These are phyloP conservation scores for Chimonanthus praecox DNA, from an alignment of 164 flowering plant species.

Conservation along the genomic window DNA sequence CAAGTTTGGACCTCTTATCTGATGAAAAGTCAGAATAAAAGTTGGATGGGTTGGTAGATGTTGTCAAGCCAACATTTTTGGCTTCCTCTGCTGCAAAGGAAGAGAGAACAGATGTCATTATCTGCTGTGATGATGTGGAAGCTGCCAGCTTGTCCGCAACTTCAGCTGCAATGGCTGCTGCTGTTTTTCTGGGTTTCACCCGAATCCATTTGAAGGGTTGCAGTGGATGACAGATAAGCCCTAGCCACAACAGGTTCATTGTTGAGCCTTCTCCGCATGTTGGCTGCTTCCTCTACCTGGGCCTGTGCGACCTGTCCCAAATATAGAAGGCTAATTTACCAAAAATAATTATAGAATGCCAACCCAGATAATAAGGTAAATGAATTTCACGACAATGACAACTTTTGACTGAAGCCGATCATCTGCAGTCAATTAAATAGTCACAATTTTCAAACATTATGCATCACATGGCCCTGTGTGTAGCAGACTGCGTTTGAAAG, in stretches of 20 bases:
- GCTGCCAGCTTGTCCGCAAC: constrained; percentile 95
- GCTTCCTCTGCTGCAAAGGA: constrained; percentile 90
- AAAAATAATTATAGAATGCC: neutral
- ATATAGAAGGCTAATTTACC: neutral
- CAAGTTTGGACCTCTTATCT: constrained; percentile 31
- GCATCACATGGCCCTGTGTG: neutral
- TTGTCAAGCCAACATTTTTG: constrained; percentile 49
- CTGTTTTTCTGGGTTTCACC: constrained; percentile 44
- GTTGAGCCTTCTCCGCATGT: constrained; percentile 55
- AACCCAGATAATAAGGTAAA: too few relatives aligned
- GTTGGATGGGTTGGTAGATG: constrained; percentile 28
- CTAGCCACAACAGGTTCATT: constrained; percentile 45
- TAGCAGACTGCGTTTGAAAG: neutral
- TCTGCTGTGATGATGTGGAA: constrained; percentile 75
- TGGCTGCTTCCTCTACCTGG: constrained; percentile 57
- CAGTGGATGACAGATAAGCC: constrained; percentile 25
- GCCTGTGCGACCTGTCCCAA: constrained; percentile 68
- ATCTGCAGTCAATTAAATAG: neutral
- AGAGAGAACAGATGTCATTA: constrained; percentile 87
- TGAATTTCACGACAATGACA: neutral
- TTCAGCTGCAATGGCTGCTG: constrained; percentile 87
- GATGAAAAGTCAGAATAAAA: constrained; percentile 27
- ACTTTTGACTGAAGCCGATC: neutral
- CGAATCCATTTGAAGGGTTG: constrained; percentile 23
- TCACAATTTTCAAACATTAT: neutral